phyloP scores from a whole-genome alignment of 169 alveolate genomes.

The Plasmodium billcollinsi region DNA sequence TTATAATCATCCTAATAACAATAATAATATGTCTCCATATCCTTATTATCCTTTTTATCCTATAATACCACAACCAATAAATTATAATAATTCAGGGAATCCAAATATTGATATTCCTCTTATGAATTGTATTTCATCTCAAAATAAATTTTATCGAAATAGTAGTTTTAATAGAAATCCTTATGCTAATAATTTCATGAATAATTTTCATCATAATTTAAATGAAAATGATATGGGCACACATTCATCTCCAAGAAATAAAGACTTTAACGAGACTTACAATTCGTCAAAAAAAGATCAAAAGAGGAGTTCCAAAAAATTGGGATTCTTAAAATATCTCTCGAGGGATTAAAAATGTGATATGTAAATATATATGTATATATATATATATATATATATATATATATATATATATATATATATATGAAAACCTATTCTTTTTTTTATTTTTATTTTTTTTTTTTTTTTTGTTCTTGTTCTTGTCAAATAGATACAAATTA shows the following conservation, averaged over 20 bases:
- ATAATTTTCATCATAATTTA: slow-evolving; percentile 2
- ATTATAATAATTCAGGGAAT: slow-evolving; percentile 24
- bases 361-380: neutral
- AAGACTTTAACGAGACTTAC: slow-evolving; percentile 35
- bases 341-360: slow-evolving; percentile 29
- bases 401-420: slow-evolving; percentile 1
- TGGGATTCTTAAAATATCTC: slow-evolving; percentile 58
- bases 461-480: neutral
- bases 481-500: neutral
- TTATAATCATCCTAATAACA: neutral
- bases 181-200: neutral
- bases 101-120: slow-evolving; percentile 10
- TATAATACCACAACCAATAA: slow-evolving; percentile 19
- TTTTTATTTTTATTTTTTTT: too few relatives aligned
- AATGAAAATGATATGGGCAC: slow-evolving; percentile 15
- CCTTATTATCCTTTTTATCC: slow-evolving; percentile 58
- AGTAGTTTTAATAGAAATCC: slow-evolving; percentile 16
- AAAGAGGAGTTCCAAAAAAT: slow-evolving; percentile 25
- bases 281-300: slow-evolving; percentile 17
- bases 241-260: slow-evolving; percentile 26
- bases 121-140: slow-evolving; percentile 12
- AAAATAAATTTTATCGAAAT: slow-evolving; percentile 20
- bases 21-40: slow-evolving; percentile 15
- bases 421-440: neutral
- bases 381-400: neutral